A percentile compares a stretch with the other conserved stretches of the same genome.
Conservation (phyloP, 148 eudicot genomes). For the Silene uniflora region DNA sequence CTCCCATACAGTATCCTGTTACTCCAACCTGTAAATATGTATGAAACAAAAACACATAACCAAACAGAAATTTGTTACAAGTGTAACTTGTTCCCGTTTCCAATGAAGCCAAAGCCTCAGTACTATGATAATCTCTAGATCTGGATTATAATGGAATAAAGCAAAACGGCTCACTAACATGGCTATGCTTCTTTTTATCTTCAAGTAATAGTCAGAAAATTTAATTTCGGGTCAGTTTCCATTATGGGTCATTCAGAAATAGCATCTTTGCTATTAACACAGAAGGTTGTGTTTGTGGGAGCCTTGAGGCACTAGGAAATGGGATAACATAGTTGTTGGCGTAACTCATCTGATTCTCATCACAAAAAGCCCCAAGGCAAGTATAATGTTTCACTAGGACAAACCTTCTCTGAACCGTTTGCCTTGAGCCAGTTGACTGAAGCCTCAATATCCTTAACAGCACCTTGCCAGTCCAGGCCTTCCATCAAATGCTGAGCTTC, state of each 20-base stretch:
- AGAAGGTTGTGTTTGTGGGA: not conserved
- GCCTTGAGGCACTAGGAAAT: not conserved
- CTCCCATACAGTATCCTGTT: conserved; percentile 97
- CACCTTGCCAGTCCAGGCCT: conserved; percentile 90
- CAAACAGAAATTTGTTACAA: not conserved
- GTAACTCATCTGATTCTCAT: not conserved
- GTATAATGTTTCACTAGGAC: not conserved
- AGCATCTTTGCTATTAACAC: not conserved
- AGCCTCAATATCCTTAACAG: conserved; percentile 85
- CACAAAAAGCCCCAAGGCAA: not conserved
- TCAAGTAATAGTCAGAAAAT: not conserved
- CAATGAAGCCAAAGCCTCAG: not conserved
- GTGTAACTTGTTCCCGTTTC: not conserved
- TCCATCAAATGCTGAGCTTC: conserved; percentile 97
- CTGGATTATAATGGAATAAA: not conserved
- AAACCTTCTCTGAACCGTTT: conserved; percentile 83
- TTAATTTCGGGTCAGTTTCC: not conserved
- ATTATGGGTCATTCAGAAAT: not conserved
- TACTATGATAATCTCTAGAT: not conserved
- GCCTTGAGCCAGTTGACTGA: conserved; percentile 95
- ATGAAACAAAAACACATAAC: not conserved
- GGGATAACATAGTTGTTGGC: not conserved
- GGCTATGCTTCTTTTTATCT: not conserved
- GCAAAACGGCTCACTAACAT: not conserved
- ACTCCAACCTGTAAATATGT: conserved; percentile 65